These are phyloP conservation scores for Aspergillus sp. DNA, from an alignment of 2,329 filamentous ascomycete genomes.

Conservation along the genomic window DNA sequence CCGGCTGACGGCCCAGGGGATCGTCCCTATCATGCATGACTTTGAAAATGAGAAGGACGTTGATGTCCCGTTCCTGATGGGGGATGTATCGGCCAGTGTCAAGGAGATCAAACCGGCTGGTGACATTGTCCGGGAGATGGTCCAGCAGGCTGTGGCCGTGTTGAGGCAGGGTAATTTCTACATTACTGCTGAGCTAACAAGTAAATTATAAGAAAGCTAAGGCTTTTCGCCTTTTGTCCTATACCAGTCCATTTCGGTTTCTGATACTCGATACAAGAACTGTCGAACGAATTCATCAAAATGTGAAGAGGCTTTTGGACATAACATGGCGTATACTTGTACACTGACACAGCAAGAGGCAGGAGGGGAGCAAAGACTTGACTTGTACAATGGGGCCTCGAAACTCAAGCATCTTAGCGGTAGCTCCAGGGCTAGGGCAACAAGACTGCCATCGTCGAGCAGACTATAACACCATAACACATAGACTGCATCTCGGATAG, in stretches of 20 bases:
- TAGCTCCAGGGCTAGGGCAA: too few relatives aligned
- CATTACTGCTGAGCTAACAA: slow-evolving; percentile 34
- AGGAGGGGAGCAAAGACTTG: slow-evolving; percentile 2
- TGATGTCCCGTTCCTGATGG: slow-evolving; percentile 86
- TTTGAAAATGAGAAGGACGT: slow-evolving; percentile 73
- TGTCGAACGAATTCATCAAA: background rate
- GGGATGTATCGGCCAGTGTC: slow-evolving; percentile 78
- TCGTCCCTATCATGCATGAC: slow-evolving; percentile 76
- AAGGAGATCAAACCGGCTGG: slow-evolving; percentile 68
- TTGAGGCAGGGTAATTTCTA: slow-evolving; percentile 56
- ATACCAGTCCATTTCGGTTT: background rate
- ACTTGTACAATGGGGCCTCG: background rate
- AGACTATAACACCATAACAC: too few relatives aligned
- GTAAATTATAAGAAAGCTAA: slow-evolving; percentile 34
- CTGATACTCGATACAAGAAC: background rate
- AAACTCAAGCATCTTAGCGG: background rate
- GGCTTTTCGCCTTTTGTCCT: too few relatives aligned
- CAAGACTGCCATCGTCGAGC: too few relatives aligned
- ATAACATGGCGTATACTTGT: slow-evolving; percentile 21
- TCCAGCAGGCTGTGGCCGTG: slow-evolving; percentile 62
- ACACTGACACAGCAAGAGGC: slow-evolving; percentile 14
- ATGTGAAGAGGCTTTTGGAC: background rate
- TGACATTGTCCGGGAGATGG: slow-evolving; percentile 86
- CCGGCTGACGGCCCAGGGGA: slow-evolving; percentile 63
- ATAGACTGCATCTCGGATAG: background rate